Conservation (phyloP, 1,284 basidiomycete genomes). For the Malassezia obtusa region DNA sequence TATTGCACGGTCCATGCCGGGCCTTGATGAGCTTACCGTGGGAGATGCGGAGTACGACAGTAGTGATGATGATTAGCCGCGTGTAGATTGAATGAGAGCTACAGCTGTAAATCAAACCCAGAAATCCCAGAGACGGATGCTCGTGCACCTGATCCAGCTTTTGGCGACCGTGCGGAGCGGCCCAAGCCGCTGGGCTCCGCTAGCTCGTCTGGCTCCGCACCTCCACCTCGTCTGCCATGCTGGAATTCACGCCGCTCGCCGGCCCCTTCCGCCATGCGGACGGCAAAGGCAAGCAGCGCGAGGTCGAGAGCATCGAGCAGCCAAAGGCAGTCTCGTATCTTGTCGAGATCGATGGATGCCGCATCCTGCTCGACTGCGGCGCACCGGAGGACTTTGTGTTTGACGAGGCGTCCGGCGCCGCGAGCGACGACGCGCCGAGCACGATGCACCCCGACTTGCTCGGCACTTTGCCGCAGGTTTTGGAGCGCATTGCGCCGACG, state of each 20-base stretch:
- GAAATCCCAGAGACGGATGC: too few species aligned
- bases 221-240: slow-evolving; percentile 21
- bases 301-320: slow-evolving; percentile 20
- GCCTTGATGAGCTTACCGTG: too few species aligned
- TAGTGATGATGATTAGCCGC: too few species aligned
- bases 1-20: too few species aligned
- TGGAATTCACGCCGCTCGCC: slow-evolving; percentile 33
- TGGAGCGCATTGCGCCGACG: slow-evolving; percentile 54
- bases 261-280: slow-evolving; percentile 24
- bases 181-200: too few species aligned
- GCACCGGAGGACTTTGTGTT: slow-evolving; percentile 42
- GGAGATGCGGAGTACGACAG: too few species aligned
- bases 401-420: background rate
- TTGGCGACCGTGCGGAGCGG: too few species aligned
- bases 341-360: slow-evolving; percentile 85
- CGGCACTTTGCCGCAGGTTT: slow-evolving; percentile 9
- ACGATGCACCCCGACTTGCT: background rate
- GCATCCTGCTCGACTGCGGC: slow-evolving; percentile 88
- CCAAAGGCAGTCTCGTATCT: slow-evolving; percentile 56
- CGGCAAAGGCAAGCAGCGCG: slow-evolving; percentile 3
- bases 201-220: too few species aligned
- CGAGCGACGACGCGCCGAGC: background rate
- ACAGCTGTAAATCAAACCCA: too few species aligned
- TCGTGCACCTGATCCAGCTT: background rate
- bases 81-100: too few species aligned